These are phyloP conservation scores for Lactarius sp. DNA, from an alignment of 768 basidiomycete species.

Conservation along the genomic window DNA sequence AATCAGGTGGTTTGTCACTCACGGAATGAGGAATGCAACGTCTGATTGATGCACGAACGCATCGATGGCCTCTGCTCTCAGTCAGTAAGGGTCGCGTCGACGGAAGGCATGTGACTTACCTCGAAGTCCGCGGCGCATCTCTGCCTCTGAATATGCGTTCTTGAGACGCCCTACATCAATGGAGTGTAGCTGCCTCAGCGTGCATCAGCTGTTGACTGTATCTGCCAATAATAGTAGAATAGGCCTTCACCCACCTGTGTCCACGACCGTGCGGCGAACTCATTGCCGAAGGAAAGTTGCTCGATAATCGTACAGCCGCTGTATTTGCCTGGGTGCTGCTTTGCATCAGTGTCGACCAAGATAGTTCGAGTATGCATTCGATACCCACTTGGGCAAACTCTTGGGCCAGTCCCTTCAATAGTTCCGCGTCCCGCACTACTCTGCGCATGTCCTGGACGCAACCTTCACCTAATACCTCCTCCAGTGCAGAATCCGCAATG, in stretches of 20 bases:
- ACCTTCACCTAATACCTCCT: slow-evolving; percentile 1
- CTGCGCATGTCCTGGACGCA: slow-evolving; percentile 17
- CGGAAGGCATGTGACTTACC: not conserved
- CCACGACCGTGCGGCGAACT: slow-evolving; percentile 20
- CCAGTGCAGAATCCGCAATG: not conserved
- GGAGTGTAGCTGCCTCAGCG: slow-evolving; percentile 7
- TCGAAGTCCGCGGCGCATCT: slow-evolving; percentile 10
- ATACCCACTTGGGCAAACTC: slow-evolving; percentile 13
- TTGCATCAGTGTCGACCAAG: not conserved
- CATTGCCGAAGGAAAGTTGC: slow-evolving; percentile 9
- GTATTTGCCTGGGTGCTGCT: not conserved
- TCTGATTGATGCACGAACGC: slow-evolving; percentile 3
- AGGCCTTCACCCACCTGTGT: slow-evolving; percentile 10
- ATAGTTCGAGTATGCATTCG: not conserved
- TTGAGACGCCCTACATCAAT: slow-evolving; percentile 1
- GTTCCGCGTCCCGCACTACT: not conserved
- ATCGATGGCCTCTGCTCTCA: slow-evolving; percentile 1
- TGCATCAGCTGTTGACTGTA: not conserved
- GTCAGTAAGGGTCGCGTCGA: not conserved
- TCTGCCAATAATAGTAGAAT: not conserved
- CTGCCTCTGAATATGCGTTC: not conserved
- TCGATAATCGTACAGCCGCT: not conserved
- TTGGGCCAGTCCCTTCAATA: slow-evolving; percentile 10
- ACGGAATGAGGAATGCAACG: slow-evolving; percentile 18
- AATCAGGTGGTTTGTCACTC: not conserved